Evolutionary conservation across 352 stramenopile genomes (phyloP), one percentile per base, ranked within the genome.

Genomic region (Phytophthora fragariae): DNA sequence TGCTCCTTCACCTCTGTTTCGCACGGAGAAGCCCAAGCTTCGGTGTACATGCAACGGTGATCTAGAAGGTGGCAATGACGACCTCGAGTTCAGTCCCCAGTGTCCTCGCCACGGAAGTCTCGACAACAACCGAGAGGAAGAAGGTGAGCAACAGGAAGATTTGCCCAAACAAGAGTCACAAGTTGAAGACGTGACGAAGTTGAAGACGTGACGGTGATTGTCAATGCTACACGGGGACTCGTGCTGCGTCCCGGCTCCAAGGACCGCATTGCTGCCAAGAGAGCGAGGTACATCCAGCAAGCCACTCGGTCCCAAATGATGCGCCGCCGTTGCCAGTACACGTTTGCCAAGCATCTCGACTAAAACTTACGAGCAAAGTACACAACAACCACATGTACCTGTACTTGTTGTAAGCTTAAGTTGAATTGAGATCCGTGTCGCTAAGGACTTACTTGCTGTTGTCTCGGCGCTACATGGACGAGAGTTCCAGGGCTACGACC

Each of bases 291-390:
- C 31, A 75, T 75, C 2, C 54, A 72, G 15, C 59, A 67, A 24
- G 73, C 73, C 8, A 78, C 62, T 8, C 68, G 79, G 33, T 88
- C 77, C 2, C 76, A 90, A 54, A 89, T 90, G 83, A 92, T 92
- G 79, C 77, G 80, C 29, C 81, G 84, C 9, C 67, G 84, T 14
- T 79, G 76, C 57, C 76, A 78, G 61, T 89, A 89, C 58, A 85
- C 78, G 12, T 83, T 80, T 44, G 83, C 71, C 10, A 83, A 80
- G 41, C 55, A 74, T 24, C 60, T 75, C 2, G 35, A n/a, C n/a
- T 64, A 58, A 46, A 31, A 31, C 29, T 31, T 31, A 31, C 29
- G 29, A 31, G 7, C 29, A 31, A 31, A 31, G 29, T 31, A 31
- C 29, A 31, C 29, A 31, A 8, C 29, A 31, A 31, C 29, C 24